Conservation (phyloP, 208 protist genomes). For the Naegleria fowleri region DNA sequence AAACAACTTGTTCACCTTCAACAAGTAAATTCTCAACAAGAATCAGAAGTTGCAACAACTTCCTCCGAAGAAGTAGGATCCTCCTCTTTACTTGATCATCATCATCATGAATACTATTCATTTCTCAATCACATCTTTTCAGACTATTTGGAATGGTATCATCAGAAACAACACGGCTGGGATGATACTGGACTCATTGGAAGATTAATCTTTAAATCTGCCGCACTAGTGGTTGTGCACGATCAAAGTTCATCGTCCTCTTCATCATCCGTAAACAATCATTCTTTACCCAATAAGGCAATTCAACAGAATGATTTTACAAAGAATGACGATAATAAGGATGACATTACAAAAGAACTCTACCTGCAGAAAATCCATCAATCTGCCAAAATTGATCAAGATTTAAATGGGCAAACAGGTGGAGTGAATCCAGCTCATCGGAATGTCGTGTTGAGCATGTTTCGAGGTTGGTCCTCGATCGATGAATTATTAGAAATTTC, state of each 20-base stretch:
- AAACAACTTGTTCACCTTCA: not conserved
- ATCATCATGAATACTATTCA: too few species aligned
- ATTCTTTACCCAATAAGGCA: too few species aligned
- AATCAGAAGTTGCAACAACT: too few species aligned
- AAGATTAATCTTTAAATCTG: not conserved
- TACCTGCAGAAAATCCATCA: not conserved
- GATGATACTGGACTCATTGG: not conserved
- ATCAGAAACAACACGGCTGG: not conserved
- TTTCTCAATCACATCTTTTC: not conserved
- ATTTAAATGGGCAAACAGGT: not conserved
- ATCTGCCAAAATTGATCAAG: not conserved
- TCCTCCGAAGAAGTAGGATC: not conserved
- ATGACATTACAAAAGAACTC: not conserved
- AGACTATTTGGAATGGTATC: not conserved
- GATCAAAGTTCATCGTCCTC: too few species aligned
- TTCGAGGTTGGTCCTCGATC: too few species aligned
- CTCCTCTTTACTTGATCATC: not conserved
- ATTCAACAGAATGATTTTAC: too few species aligned
- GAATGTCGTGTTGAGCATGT: not conserved
- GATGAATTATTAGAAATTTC: not conserved
- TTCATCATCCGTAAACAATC: too few species aligned
- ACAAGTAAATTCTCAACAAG: too few species aligned
- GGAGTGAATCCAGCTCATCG: constrained; percentile 17
- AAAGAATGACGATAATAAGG: too few species aligned
- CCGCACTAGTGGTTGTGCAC: not conserved